Percentiles rank a stretch among this genome's conserved stretches.
These are phyloP conservation scores for Hanseniaspora pseudoguilliermondii DNA, from an alignment of 805 yeast genomes.

Conservation along the genomic window DNA sequence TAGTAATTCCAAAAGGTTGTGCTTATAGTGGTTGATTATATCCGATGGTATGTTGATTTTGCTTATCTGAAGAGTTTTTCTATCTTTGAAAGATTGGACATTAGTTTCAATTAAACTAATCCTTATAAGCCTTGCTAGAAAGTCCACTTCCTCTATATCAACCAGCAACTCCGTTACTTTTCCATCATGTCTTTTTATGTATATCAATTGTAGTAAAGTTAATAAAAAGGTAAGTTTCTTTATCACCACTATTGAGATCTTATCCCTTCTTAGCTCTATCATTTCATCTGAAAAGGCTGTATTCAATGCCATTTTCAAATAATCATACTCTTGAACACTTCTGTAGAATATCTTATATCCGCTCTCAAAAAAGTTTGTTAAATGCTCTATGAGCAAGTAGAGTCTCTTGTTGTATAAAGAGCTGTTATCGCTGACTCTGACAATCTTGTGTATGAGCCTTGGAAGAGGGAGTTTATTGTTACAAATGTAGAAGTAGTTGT, in stretches of 20 bases:
- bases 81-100: neutral
- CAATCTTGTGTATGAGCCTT: neutral
- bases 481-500: conserved; percentile 10
- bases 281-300: neutral
- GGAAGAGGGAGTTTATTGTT: conserved; percentile 3
- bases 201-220: neutral
- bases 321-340: neutral
- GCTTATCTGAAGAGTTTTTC: neutral
- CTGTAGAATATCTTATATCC: neutral
- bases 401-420: conserved; percentile 1
- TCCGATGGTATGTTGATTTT: neutral
- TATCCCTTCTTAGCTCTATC: neutral
- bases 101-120: neutral
- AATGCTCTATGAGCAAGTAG: conserved; percentile 5
- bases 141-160: neutral
- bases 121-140: neutral
- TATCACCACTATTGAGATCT: neutral
- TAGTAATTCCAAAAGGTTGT: neutral
- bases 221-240: neutral
- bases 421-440: neutral
- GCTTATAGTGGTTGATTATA: neutral
- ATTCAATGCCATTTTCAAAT: neutral
- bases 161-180: neutral
- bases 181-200: neutral
- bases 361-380: neutral